A percentile compares a stretch with the other conserved stretches of the same genome.
These are phyloP conservation scores for Crucibulum laeve DNA, from an alignment of 768 basidiomycete species.

Conservation along the genomic window DNA sequence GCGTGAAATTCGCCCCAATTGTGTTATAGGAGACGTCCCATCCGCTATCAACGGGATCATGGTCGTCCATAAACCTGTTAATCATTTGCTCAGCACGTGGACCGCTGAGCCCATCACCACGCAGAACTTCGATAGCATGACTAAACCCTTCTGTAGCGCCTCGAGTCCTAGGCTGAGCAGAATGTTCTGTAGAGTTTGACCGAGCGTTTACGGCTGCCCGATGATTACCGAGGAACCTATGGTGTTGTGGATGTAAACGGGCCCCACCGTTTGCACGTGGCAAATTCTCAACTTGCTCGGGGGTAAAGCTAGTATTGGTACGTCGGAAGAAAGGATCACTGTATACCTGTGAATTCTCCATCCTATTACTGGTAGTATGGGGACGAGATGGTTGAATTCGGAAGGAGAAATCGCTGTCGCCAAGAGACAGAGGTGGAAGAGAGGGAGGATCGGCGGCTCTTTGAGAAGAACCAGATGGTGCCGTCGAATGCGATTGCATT, in stretches of 20 bases:
- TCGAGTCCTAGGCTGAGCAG: neutral
- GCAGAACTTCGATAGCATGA: conserved; percentile 26
- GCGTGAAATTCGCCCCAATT: too few species aligned
- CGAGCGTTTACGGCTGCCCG: conserved; percentile 23
- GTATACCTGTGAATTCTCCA: neutral
- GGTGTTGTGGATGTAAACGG: too few species aligned
- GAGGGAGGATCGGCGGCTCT: conserved; percentile 19
- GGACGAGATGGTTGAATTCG: neutral
- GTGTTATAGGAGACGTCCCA: neutral
- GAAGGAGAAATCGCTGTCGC: conserved; percentile 12
- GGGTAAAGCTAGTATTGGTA: too few species aligned
- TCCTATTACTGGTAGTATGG: neutral
- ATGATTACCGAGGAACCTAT: conserved; percentile 16
- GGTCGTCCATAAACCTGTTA: conserved; percentile 19
- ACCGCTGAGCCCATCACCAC: conserved; percentile 20
- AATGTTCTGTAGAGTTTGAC: conserved; percentile 8
- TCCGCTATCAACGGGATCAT: conserved; percentile 1
- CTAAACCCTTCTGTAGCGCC: conserved; percentile 18
- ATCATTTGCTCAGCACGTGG: conserved; percentile 26
- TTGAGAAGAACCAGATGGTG: conserved; percentile 5
- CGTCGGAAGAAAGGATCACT: neutral
- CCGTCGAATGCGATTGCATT: neutral
- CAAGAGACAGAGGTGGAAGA: conserved; percentile 36
- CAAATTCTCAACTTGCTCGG: too few species aligned
- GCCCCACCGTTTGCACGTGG: too few species aligned